phyloP scores from a whole-genome alignment of 2,329 filamentous ascomycete genomes.

The Zasmidium angulare region DNA sequence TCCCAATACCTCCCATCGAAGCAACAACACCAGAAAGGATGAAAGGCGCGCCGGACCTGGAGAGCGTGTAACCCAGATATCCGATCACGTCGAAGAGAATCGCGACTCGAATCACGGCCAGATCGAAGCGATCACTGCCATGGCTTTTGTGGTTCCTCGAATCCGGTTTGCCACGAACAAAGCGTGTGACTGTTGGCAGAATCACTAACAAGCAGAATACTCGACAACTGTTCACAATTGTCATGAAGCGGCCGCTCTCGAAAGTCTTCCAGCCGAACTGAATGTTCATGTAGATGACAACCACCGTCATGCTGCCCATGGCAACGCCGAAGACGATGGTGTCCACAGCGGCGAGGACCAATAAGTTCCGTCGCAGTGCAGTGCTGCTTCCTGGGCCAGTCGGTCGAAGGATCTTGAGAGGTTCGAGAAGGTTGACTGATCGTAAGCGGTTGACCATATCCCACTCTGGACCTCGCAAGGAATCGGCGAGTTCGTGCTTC shows the following conservation, averaged over 20 bases:
- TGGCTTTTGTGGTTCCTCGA: conserved; percentile 50
- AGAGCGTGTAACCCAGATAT: conserved; percentile 70
- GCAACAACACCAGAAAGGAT: conserved; percentile 70
- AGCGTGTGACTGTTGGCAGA: conserved; percentile 73
- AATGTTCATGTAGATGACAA: conserved; percentile 79
- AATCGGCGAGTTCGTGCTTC: conserved; percentile 54
- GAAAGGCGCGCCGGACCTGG: conserved; percentile 63
- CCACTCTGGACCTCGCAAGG: conserved; percentile 36
- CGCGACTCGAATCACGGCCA: conserved; percentile 72
- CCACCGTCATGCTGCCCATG: conserved; percentile 77
- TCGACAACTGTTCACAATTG: conserved; percentile 72
- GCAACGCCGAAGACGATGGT: conserved; percentile 77
- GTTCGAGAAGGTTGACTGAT: conserved; percentile 67
- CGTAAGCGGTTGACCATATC: conserved; percentile 48
- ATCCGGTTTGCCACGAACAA: conserved; percentile 63
- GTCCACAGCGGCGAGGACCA: conserved; percentile 77
- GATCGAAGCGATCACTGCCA: conserved; percentile 76
- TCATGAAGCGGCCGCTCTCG: conserved; percentile 78
- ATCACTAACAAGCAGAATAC: conserved; percentile 73
- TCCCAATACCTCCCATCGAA: conserved; percentile 78
- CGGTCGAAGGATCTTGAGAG: conserved; percentile 76
- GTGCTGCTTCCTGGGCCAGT: conserved; percentile 61
- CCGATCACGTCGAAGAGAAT: conserved; percentile 76
- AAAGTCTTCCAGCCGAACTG: conserved; percentile 80
- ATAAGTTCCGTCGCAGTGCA: conserved; percentile 73